Evolutionary conservation across 106 monocot genomes (phyloP), one percentile per base, ranked within the genome.

Genomic region (Platanthera zijinensis): DNA sequence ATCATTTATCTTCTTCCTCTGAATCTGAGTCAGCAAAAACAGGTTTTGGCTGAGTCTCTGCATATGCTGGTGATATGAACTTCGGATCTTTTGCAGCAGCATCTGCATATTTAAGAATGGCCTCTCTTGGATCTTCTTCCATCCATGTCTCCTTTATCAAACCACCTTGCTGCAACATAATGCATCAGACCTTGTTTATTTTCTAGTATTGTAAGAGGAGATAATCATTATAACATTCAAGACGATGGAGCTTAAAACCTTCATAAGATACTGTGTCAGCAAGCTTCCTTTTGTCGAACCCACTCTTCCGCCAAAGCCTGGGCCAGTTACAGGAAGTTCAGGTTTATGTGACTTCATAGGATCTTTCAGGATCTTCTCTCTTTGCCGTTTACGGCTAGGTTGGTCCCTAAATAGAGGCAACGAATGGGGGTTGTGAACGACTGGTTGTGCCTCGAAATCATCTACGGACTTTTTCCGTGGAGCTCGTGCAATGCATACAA

Each of bases 121-220:
- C 97, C 61, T 99, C 97, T 76, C 97, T 89, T 54, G 96, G 96
- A 82, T 96, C 96, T 78, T 96, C 96, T 2, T 96, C 96, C 93
- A 96, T 96, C 93, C 96, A 93, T 2, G 93, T 96, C 79, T 96
- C 96, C 83, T 96, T 96, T 48, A 96, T 86, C 53, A 96, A 51
- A 32, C 96, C 96, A 75, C 96, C 96, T 89, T 96, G 89, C 96
- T 96, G 89, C 82, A 87, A 76, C 22, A 73, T 57, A 71, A 45
- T 46, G 28, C 47, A 13, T 71, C 70, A 48, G 39, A 67, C 45
- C 5, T 71, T 21, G 15, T 71, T 48, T 46, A 48, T 18, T 17
- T 15, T 71, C 48, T n/a, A 39, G 19, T 61, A 67, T 10, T 8
- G n/a, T 6, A 61, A 61, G n/a, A n/a, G 12, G 48, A 71, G 5